Conservation (phyloP, 805 yeast species). For the Saturnispora diversa region DNA sequence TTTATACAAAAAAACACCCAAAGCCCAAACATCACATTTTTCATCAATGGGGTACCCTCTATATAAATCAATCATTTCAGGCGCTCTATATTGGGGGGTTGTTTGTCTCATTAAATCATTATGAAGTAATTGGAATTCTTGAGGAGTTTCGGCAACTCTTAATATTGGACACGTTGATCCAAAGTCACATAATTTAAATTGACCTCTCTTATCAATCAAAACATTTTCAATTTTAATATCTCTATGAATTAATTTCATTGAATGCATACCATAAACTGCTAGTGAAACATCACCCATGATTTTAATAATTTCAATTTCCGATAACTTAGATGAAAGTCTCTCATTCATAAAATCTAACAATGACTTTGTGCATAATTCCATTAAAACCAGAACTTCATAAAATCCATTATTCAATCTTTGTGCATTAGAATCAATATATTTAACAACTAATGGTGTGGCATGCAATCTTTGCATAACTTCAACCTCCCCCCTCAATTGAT, state of each 20-base stretch:
- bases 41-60: conserved; percentile 81
- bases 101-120: conserved; percentile 86
- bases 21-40: conserved; percentile 93
- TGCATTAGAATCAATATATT: conserved; percentile 93
- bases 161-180: conserved; percentile 75
- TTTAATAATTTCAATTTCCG: conserved; percentile 67
- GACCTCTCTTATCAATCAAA: conserved; percentile 58
- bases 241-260: conserved; percentile 70
- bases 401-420: conserved; percentile 46
- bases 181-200: conserved; percentile 85
- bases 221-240: conserved; percentile 95
- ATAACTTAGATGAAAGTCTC: conserved; percentile 67
- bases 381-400: conserved; percentile 82
- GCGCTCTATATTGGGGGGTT: conserved; percentile 91
- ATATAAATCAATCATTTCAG: conserved; percentile 91
- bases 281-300: conserved; percentile 76
- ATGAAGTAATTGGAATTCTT: conserved; percentile 66
- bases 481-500: conserved; percentile 84
- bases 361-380: conserved; percentile 89
- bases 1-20: conserved; percentile 86
- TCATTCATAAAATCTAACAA: conserved; percentile 88
- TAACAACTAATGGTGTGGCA: conserved; percentile 74
- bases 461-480: conserved; percentile 90
- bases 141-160: conserved; percentile 66
- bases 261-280: conserved; percentile 84